A percentile compares a stretch with the other conserved stretches of the same genome.
Conservation (phyloP, 805 yeast species). For the Tetrapisispora nanseiensis region DNA sequence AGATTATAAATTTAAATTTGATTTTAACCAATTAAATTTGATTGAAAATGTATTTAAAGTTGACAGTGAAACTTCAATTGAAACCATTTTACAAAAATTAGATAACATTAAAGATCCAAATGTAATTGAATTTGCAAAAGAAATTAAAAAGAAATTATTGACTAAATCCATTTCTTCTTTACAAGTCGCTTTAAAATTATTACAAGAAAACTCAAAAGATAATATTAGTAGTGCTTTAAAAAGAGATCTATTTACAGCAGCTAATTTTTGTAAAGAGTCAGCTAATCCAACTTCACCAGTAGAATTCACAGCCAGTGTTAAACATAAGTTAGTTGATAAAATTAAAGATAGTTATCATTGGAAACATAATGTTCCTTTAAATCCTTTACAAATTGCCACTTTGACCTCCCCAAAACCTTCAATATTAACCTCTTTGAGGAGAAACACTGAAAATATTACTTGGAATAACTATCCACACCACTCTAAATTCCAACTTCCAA, state of each 20-base stretch:
- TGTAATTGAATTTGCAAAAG: constrained; percentile 56
- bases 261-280: constrained; percentile 46
- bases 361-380: constrained; percentile 31
- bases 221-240: constrained; percentile 58
- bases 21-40: constrained; percentile 45
- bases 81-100: constrained; percentile 47
- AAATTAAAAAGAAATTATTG: constrained; percentile 45
- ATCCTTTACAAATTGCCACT: constrained; percentile 13
- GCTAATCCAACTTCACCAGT: constrained; percentile 22
- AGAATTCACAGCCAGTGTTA: constrained; percentile 63
- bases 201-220: constrained; percentile 49
- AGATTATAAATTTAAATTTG: constrained; percentile 48
- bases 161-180: constrained; percentile 72
- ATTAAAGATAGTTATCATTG: constrained; percentile 40
- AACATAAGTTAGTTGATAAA: constrained; percentile 54
- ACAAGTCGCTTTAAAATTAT: constrained; percentile 57
- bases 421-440: constrained; percentile 24
- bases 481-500: constrained; percentile 62
- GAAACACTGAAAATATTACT: constrained; percentile 26
- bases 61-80: constrained; percentile 33
- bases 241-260: constrained; percentile 67
- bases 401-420: constrained; percentile 27
- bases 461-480: constrained; percentile 37
- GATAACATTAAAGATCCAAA: constrained; percentile 38
- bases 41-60: constrained; percentile 63